Conservation (phyloP, 805 yeast genomes). For the Wickerhamomyces silvicola region DNA sequence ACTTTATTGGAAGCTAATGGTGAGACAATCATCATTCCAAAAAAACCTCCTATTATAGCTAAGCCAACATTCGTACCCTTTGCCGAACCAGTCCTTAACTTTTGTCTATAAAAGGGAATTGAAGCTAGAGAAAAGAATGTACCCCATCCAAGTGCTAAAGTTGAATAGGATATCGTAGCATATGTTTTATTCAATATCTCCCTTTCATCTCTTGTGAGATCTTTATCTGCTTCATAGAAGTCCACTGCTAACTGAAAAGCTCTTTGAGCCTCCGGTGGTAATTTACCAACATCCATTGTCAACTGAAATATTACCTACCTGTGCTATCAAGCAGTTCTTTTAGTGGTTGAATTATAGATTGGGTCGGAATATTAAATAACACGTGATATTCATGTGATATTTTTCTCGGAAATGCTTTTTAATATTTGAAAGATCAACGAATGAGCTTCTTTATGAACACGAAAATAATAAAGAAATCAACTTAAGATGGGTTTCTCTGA, state of each 20-base stretch:
- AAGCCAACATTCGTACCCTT: conserved; percentile 34
- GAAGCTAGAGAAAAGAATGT: conserved; percentile 36
- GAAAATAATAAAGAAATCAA: no score
- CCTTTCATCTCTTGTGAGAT: conserved; percentile 36
- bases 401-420: no score
- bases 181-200: conserved; percentile 33
- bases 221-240: conserved; percentile 45
- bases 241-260: conserved; percentile 38
- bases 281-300: no score
- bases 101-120: conserved; percentile 35
- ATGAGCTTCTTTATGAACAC: no score
- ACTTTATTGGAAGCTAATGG: conserved; percentile 25
- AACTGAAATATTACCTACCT: no score
- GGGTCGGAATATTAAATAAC: no score
- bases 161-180: conserved; percentile 27
- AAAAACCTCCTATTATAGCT: conserved; percentile 36
- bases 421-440: no score
- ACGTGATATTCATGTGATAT: no score
- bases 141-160: conserved; percentile 32
- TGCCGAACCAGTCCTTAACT: conserved; percentile 25
- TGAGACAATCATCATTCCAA: conserved; percentile 30
- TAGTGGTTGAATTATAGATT: no score
- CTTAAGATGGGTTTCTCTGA: conserved; percentile 5
- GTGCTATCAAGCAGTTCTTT: no score
- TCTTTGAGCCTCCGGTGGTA: conserved; percentile 21